Conservation (phyloP, 192 early-diverging fungal genomes). For the Podila clonocystis region DNA sequence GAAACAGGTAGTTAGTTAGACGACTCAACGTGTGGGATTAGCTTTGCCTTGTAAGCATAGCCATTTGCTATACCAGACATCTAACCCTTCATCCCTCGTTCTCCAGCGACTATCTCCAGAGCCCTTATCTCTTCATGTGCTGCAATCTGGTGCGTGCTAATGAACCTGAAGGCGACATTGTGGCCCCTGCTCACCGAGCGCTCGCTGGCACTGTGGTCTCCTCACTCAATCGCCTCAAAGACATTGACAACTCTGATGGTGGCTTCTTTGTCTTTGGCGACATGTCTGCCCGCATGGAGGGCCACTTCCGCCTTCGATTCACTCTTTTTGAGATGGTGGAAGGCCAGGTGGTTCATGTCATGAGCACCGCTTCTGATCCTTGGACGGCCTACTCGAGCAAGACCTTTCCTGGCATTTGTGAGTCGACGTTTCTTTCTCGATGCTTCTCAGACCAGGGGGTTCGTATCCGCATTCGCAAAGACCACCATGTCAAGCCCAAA, state of each 20-base stretch:
- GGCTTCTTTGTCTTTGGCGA: constrained; percentile 97
- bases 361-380: constrained; percentile 75
- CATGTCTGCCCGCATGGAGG: constrained; percentile 86
- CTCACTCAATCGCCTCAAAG: constrained; percentile 85
- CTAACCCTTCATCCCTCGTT: background rate
- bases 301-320: constrained; percentile 82
- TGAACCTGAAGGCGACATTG: constrained; percentile 74
- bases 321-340: constrained; percentile 89
- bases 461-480: constrained; percentile 92
- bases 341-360: constrained; percentile 59
- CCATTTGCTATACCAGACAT: background rate
- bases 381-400: constrained; percentile 90
- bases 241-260: constrained; percentile 84
- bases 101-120: constrained; percentile 61
- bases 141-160: constrained; percentile 80
- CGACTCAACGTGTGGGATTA: background rate
- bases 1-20: constrained; percentile 24
- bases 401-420: constrained; percentile 91
- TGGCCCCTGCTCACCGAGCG: constrained; percentile 74
- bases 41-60: background rate
- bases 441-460: constrained; percentile 95
- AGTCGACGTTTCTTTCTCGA: constrained; percentile 87
- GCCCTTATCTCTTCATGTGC: constrained; percentile 96
- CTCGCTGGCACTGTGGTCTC: constrained; percentile 93
- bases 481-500: constrained; percentile 63